Evolutionary conservation across 495 filamentous ascomycete species (phyloP).

Genomic region (Penicillium simplicissimum): DNA sequence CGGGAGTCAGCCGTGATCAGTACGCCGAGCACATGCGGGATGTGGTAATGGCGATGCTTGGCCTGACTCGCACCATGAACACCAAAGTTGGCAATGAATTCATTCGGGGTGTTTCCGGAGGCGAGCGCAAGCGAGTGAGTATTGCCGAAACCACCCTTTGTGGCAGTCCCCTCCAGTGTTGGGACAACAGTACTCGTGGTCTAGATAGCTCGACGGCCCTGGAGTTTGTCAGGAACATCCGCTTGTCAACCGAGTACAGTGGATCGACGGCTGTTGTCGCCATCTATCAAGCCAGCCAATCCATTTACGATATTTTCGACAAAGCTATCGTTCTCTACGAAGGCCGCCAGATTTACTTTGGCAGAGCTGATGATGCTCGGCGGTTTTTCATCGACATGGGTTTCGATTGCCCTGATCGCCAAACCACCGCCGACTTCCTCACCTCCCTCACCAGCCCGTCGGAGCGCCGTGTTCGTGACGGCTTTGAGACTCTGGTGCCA

Average conservation of each 20-base stretch:
- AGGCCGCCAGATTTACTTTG: constrained; percentile 65
- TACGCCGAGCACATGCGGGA: constrained; percentile 44
- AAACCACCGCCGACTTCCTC: constrained; percentile 68
- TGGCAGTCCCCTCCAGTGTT: constrained; percentile 68
- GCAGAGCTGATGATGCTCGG: constrained; percentile 54
- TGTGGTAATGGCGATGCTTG: constrained; percentile 63
- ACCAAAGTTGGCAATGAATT: constrained; percentile 46
- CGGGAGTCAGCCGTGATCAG: constrained; percentile 42
- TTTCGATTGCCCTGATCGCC: constrained; percentile 55
- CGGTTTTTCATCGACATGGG: constrained; percentile 61
- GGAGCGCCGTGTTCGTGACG: constrained; percentile 58
- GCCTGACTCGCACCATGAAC: constrained; percentile 54
- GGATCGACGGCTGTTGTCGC: constrained; percentile 77
- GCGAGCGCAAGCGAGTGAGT: constrained; percentile 70
- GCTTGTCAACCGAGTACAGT: constrained; percentile 71
- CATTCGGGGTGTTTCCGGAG: constrained; percentile 74
- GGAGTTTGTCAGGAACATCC: constrained; percentile 64
- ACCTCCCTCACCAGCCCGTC: constrained; percentile 67
- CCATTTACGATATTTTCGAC: constrained; percentile 70
- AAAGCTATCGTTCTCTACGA: constrained; percentile 61
- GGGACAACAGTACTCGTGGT: constrained; percentile 85
- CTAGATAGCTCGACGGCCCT: constrained; percentile 83
- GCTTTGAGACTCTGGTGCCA: constrained; percentile 64
- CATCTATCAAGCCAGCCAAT: constrained; percentile 80
- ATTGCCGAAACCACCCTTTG: constrained; percentile 57